Evolutionary conservation across 1,139 yeast genomes (phyloP), one percentile per base, ranked within the genome.

Genomic region (Suhomyces guaymorum): DNA sequence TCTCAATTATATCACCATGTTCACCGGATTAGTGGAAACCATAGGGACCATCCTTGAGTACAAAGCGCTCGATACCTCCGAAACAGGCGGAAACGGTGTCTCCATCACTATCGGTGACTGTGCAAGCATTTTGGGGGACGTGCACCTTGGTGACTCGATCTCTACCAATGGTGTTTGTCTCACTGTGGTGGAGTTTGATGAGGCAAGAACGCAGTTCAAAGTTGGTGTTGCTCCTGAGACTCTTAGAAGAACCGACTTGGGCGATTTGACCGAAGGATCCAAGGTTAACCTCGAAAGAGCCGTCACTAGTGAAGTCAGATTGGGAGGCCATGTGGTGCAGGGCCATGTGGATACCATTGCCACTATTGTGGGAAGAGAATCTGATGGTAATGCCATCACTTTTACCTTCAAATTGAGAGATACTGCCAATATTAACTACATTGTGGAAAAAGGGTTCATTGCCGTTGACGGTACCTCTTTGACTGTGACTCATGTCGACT

Each of bases 281-380:
- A 70, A 71, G 43, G 96, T 92, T 24, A 90, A 94, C 54, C 69
- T 92, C 48, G 99, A 92, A 61, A 73, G 98, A 43, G 98, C 98
- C 0, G 89, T 92, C 20, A 41, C 75, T 54, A 48, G 86, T 73
- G 89, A 86, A 35, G 89, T 82, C 9, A 71, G 98, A 44, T 78
- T 90, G 53, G 98, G 99, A 17, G 98, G 99, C 1, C 99, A 92
- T 61, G 80, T 90, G 43, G 98, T 92, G 2, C 98, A 92, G 52
- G 99, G 98, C 10, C 99, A 92, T 63, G 90, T 94, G 21, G 98
- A 92, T 55, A 87, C 97, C 0, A 72, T 82, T 19, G 97, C 96
- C 4, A 61, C 63, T 20, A 84, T 94, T 24, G 73, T 74, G 1
- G 57, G 61, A 2, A 70, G 64, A 21, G 61, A 46, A 6, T 63